A percentile compares a stretch with the other conserved stretches of the same genome.
Evolutionary conservation across 2,329 filamentous ascomycete species (phyloP).

Genomic region (Emmonsiellopsis sp.): DNA sequence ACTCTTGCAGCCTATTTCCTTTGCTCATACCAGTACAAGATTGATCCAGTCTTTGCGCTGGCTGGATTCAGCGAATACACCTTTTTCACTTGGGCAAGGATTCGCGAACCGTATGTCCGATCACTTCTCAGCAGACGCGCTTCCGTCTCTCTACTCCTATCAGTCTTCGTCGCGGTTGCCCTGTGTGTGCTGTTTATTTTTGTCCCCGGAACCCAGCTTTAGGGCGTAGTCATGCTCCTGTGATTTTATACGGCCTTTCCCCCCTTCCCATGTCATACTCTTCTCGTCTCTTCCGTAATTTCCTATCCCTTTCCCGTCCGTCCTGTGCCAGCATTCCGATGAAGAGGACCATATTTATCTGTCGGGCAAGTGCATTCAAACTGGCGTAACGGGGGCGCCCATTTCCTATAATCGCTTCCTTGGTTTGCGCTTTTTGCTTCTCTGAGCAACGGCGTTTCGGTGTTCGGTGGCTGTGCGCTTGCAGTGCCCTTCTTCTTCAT

Average conservation of each 20-base stretch:
- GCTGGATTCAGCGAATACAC: constrained; percentile 94
- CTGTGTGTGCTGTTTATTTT: constrained; percentile 87
- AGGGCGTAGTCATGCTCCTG: background rate
- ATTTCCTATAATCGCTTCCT: background rate
- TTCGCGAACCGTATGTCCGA: constrained; percentile 85
- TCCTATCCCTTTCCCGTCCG: too few relatives aligned
- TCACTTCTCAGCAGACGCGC: constrained; percentile 77
- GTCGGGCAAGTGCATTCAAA: background rate
- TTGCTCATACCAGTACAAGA: constrained; percentile 86
- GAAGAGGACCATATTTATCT: background rate
- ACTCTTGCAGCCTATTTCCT: constrained; percentile 83
- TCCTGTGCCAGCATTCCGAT: background rate
- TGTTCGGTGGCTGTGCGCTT: background rate
- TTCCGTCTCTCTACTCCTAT: constrained; percentile 68
- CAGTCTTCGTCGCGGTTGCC: constrained; percentile 67
- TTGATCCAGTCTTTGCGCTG: constrained; percentile 84
- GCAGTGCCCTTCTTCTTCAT: too few relatives aligned
- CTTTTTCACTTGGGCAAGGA: constrained; percentile 79
- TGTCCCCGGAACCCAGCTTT: constrained; percentile 64
- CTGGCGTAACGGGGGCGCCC: background rate
- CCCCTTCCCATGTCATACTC: constrained; percentile 1
- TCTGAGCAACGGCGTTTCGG: constrained; percentile 2
- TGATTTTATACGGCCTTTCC: background rate
- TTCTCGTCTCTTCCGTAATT: background rate
- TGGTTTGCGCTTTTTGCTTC: background rate